Base-by-base conservation (phyloP, 1,284 basidiomycete genomes). In the Trichosporon inkin region DNA sequence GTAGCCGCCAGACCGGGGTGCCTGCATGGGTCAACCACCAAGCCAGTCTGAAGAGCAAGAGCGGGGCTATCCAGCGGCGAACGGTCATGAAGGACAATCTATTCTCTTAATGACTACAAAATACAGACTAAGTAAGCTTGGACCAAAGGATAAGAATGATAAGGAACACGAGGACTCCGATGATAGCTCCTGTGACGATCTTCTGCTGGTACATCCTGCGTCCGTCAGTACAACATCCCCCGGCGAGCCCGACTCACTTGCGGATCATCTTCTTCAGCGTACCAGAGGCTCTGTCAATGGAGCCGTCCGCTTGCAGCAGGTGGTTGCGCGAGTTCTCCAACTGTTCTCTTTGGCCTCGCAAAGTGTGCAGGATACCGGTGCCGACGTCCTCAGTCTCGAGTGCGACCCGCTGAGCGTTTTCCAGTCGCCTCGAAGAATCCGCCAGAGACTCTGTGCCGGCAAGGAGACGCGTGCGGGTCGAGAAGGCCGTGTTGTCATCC, bases 301-400 rank as follows among this genome's bases (percentile, higher is more conserved):
- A 81, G 11, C 79, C 75, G 63, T 85, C 84, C 10, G 84, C 84
- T 60, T 81, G 78, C 38, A 79, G 78, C 36, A 85, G 78, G 81
- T 70, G 76, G 78, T 92, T 89, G 70, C 95, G 82, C 19, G 94
- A 85, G 73, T 96, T 89, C 80, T 96, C 89, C 66, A 99, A 94
- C 79, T 95, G 93, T 75, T 98, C 96, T 64, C 96, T 80, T 80
- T 99, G 96, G 2, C 84, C 81, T 55, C 92, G 80, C 64, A 99
- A 81, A 72, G 90, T 92, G 69, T 87, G 78, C 64, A 99, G 75
- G 70, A 99, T 98, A 68, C 92, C 92, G 13, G 92, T 87, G 10
- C 96, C 96, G 37, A 98, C 87, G 70, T 91, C 87, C 79, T 99
- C 96, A 10, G 96, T 98, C 81, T 99, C 94, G 24, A 99, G 80